Conservation (phyloP, 139 green algal genomes). For the Micractinium conductrix region DNA sequence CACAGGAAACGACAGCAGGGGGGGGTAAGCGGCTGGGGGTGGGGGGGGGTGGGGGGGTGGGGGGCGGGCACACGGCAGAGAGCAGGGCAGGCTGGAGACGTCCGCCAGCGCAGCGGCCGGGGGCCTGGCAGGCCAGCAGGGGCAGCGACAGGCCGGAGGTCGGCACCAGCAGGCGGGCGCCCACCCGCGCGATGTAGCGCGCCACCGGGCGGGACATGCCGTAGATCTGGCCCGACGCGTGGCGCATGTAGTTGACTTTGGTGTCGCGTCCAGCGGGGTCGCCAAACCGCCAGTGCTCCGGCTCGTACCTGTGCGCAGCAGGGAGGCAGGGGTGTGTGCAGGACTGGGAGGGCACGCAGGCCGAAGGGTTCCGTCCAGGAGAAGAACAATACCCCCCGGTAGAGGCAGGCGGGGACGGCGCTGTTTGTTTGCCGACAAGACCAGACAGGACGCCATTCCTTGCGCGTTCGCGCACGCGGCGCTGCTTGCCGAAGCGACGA, state of each 20-base stretch:
- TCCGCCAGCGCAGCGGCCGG: background rate
- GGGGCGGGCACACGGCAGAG: too few species aligned
- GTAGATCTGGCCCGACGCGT: constrained; percentile 64
- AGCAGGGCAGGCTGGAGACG: too few species aligned
- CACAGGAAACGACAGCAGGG: too few species aligned
- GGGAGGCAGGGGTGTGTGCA: background rate
- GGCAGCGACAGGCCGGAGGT: background rate
- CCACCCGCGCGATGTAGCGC: constrained; percentile 56
- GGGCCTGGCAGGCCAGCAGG: background rate
- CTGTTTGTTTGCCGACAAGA: too few species aligned
- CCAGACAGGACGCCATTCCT: too few species aligned
- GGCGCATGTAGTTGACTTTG: constrained; percentile 62
- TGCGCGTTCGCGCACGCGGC: too few species aligned
- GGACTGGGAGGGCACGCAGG: background rate
- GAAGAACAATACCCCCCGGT: too few species aligned
- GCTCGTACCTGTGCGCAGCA: constrained; percentile 44
- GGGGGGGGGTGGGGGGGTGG: too few species aligned
- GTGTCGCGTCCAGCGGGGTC: constrained; percentile 45
- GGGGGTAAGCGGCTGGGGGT: too few species aligned
- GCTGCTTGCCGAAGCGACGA: too few species aligned
- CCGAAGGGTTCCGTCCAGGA: background rate
- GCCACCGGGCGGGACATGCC: constrained; percentile 61
- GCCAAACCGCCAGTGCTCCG: constrained; percentile 70
- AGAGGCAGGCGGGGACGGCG: too few species aligned
- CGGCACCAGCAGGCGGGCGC: background rate